Evolutionary conservation across 495 filamentous ascomycete species (phyloP).

Genomic region (Penicillium odoratum): DNA sequence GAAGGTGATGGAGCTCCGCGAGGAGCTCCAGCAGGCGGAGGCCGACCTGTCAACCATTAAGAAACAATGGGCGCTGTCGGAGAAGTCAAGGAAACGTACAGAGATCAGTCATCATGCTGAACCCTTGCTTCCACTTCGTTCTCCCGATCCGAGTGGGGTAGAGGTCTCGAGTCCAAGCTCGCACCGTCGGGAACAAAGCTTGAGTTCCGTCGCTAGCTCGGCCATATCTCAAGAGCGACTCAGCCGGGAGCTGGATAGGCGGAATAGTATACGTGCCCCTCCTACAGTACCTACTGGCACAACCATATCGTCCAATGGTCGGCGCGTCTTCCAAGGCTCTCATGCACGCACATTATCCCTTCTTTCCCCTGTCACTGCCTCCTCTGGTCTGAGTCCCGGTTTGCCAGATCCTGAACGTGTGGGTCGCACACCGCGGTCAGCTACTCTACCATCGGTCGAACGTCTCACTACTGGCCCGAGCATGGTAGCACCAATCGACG

Average conservation of each 20-base stretch:
- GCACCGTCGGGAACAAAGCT: conserved; percentile 35
- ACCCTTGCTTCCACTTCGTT: conserved; percentile 57
- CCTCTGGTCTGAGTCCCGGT: conserved; percentile 7
- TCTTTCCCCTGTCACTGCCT: conserved; percentile 61
- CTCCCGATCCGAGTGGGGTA: conserved; percentile 28
- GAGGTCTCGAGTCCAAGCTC: conserved; percentile 13
- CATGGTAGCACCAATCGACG: conserved; percentile 15
- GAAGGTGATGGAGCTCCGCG: conserved; percentile 85
- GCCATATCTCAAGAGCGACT: conserved; percentile 33
- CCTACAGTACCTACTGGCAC: conserved; percentile 32
- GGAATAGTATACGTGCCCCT: conserved; percentile 42
- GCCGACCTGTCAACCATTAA: conserved; percentile 73
- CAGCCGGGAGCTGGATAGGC: conserved; percentile 52
- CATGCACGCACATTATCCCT: conserved; percentile 82
- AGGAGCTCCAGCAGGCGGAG: conserved; percentile 83
- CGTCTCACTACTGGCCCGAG: conserved; percentile 25
- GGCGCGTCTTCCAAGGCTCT: conserved; percentile 69
- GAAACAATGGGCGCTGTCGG: conserved; percentile 76
- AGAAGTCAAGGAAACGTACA: conserved; percentile 73
- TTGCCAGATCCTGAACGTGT: conserved; percentile 33
- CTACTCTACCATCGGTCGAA: conserved; percentile 48
- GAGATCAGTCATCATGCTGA: conserved; percentile 58
- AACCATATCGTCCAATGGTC: conserved; percentile 43
- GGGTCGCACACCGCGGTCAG: conserved; percentile 44
- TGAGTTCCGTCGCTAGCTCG: conserved; percentile 32